Percentiles rank a stretch among this genome's conserved stretches.
These are phyloP conservation scores for Skeletonema grethae DNA, from an alignment of 108 stramenopile genomes.

Conservation along the genomic window DNA sequence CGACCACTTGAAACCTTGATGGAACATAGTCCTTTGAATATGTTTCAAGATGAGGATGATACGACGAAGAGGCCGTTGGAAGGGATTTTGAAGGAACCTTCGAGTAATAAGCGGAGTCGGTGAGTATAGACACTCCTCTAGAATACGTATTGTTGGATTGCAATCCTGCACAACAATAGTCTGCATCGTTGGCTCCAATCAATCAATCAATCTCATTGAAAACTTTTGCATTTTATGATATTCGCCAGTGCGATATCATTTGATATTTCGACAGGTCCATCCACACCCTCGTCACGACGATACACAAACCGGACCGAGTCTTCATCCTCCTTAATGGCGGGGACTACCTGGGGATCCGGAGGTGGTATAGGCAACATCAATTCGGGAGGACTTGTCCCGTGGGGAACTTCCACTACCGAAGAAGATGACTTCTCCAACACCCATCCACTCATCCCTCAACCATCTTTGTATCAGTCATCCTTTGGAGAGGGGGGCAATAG, in stretches of 20 bases:
- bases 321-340: conserved; percentile 7
- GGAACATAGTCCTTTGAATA: conserved; percentile 4
- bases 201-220: too few relatives aligned
- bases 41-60: background rate
- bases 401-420: background rate
- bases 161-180: background rate
- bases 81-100: conserved; percentile 37
- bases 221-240: too few relatives aligned
- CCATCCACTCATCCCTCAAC: conserved; percentile 46
- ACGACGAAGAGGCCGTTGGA: conserved; percentile 19
- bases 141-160: too few relatives aligned
- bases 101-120: conserved; percentile 39
- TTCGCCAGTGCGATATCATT: conserved; percentile 29
- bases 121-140: background rate
- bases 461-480: conserved; percentile 54
- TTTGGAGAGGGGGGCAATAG: conserved; percentile 23
- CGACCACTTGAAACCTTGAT: background rate
- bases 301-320: conserved; percentile 10
- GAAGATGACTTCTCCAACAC: conserved; percentile 33
- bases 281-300: conserved; percentile 15
- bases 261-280: conserved; percentile 46
- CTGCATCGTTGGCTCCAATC: background rate
- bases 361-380: background rate
- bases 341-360: conserved; percentile 6
- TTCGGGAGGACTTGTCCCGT: background rate